A percentile compares a stretch with the other conserved stretches of the same genome.
These are phyloP conservation scores for Achaetomium macrosporum DNA, from an alignment of 2,329 filamentous ascomycete species.

Conservation along the genomic window DNA sequence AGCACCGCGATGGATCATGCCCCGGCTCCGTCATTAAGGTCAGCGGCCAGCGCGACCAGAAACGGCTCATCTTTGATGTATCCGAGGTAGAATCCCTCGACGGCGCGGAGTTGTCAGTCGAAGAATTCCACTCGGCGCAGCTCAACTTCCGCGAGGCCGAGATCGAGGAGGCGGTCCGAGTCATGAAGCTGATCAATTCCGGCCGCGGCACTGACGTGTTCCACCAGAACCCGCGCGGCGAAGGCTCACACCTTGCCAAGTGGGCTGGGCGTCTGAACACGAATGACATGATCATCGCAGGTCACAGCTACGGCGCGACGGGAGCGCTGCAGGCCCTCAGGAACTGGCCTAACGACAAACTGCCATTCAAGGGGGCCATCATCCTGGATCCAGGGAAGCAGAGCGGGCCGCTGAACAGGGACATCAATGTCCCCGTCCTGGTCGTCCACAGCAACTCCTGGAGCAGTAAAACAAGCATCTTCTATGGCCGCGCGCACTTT, in stretches of 20 bases:
- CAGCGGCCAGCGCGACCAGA: constrained; percentile 27
- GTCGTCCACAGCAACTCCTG: constrained; percentile 61
- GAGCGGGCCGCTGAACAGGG: constrained; percentile 54
- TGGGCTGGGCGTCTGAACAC: constrained; percentile 52
- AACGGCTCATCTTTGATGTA: constrained; percentile 32
- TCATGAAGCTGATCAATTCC: constrained; percentile 37
- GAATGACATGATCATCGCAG: constrained; percentile 50
- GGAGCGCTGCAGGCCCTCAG: constrained; percentile 56
- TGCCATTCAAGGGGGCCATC: constrained; percentile 51
- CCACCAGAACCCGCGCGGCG: constrained; percentile 40
- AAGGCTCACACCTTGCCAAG: constrained; percentile 40
- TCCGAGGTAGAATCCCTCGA: constrained; percentile 33
- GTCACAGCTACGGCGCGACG: constrained; percentile 63
- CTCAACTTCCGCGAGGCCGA: constrained; percentile 47
- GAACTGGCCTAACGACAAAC: constrained; percentile 35
- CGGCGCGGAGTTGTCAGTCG: constrained; percentile 22
- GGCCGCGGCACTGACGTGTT: constrained; percentile 34
- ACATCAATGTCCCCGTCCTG: constrained; percentile 53
- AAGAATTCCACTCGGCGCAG: constrained; percentile 40
- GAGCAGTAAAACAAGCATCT: constrained; percentile 51
- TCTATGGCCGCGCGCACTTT: constrained; percentile 60
- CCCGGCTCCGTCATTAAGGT: constrained; percentile 39
- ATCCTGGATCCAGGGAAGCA: constrained; percentile 61
- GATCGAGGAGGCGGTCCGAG: constrained; percentile 39
- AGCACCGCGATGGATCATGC: constrained; percentile 48